phyloP scores from a whole-genome alignment of 2,329 filamentous ascomycete species.

The Tolypocladium guangdongense region DNA sequence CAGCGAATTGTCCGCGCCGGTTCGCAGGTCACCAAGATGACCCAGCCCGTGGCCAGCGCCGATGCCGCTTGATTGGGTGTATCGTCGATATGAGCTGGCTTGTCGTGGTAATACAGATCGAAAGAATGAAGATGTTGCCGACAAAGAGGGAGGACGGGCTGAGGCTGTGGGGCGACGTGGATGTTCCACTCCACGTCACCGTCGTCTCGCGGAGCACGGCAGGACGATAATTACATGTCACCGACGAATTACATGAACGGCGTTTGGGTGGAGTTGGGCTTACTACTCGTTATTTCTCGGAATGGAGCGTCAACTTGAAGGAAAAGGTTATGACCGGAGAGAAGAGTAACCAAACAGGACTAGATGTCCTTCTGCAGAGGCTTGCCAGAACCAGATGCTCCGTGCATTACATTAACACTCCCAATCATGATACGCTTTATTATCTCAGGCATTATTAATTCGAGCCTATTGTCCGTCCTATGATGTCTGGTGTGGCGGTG shows the following conservation, averaged over 20 bases:
- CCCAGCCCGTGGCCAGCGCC: slow-evolving; percentile 69
- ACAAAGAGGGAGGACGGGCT: not conserved
- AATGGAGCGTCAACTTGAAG: not conserved
- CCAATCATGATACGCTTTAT: not conserved
- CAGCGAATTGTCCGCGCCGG: slow-evolving; percentile 79
- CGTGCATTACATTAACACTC: not conserved
- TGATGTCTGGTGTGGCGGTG: not conserved
- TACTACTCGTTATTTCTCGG: not conserved
- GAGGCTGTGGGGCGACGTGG: not conserved
- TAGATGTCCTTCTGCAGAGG: not conserved
- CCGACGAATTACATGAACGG: slow-evolving; percentile 1
- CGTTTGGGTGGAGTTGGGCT: slow-evolving; percentile 2
- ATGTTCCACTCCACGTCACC: not conserved
- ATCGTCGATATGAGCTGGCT: not conserved
- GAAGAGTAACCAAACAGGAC: not conserved
- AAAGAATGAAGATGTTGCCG: not conserved
- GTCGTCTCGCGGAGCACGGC: not conserved
- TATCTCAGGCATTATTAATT: not conserved
- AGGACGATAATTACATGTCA: not conserved
- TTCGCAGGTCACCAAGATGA: slow-evolving; percentile 72
- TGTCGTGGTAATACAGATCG: not conserved
- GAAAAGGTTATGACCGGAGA: not conserved
- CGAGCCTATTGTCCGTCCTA: not conserved
- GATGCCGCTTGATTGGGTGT: slow-evolving; percentile 59
- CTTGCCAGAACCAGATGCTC: not conserved